Conservation (phyloP, 2,329 filamentous ascomycete species). For the Sphaerostilbella broomeana region DNA sequence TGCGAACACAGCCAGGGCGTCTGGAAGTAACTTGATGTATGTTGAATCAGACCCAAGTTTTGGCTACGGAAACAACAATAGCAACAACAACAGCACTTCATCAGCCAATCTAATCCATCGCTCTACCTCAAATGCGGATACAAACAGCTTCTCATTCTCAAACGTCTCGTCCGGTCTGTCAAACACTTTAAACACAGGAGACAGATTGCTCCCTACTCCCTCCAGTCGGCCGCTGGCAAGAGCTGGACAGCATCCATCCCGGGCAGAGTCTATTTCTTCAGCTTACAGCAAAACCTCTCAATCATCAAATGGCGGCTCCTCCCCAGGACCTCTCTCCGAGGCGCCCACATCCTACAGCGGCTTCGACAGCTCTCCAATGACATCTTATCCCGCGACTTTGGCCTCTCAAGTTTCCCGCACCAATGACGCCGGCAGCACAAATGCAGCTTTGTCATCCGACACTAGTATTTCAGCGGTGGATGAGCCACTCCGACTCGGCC, state of each 20-base stretch:
- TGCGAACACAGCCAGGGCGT: conserved; percentile 14
- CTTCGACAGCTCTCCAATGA: conserved; percentile 12
- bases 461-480: conserved; percentile 15
- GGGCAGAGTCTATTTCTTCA: conserved; percentile 21
- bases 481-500: conserved; percentile 15
- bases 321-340: conserved; percentile 10
- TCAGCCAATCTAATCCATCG: conserved; percentile 17
- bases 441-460: conserved; percentile 3
- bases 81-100: conserved; percentile 1
- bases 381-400: conserved; percentile 7
- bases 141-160: conserved; percentile 18
- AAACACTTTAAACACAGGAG: conserved; percentile 12
- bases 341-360: conserved; percentile 10
- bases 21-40: conserved; percentile 17
- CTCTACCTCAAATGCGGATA: conserved; percentile 12
- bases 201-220: conserved; percentile 19
- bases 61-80: conserved; percentile 17
- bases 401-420: not conserved
- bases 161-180: conserved; percentile 13
- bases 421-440: conserved; percentile 16
- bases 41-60: conserved; percentile 24
- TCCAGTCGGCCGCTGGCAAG: conserved; percentile 17
- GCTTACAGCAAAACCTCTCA: conserved; percentile 17
- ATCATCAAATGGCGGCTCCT: conserved; percentile 7
- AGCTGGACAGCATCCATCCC: conserved; percentile 19